Percentiles rank a stretch among this genome's conserved stretches.
Conservation (phyloP, 768 basidiomycete genomes). For the Mrakia gelida region DNA sequence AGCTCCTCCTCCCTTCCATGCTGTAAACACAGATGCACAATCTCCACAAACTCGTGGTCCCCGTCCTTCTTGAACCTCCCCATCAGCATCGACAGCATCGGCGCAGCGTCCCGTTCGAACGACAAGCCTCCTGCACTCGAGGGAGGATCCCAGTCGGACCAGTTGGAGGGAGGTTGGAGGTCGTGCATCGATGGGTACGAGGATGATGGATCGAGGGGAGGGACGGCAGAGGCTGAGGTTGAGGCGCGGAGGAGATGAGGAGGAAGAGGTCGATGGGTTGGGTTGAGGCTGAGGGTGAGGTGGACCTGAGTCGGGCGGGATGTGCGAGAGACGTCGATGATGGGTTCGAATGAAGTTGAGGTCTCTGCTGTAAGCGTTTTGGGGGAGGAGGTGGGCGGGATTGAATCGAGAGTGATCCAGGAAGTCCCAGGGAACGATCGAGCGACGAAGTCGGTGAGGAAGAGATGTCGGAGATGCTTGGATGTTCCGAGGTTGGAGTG, state of each 20-base stretch:
- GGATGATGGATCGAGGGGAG: not conserved
- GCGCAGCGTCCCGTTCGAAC: not conserved
- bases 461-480: not conserved
- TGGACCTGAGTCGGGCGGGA: not conserved
- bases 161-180: not conserved
- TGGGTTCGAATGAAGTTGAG: not conserved
- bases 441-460: conserved; percentile 9
- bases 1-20: not conserved
- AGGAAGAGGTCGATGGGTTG: not conserved
- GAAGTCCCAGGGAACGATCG: not conserved
- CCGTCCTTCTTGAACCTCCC: not conserved
- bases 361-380: not conserved
- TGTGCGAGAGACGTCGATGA: not conserved
- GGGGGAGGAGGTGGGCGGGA: not conserved
- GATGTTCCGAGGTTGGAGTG: not conserved
- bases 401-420: not conserved
- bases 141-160: not conserved
- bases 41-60: not conserved
- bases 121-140: not conserved
- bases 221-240: not conserved
- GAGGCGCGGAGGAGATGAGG: not conserved
- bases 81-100: not conserved
- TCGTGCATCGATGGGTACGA: not conserved
- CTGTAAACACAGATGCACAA: not conserved
- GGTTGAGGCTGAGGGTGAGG: not conserved